Evolutionary conservation across 257 asterid species (phyloP).

Genomic region (Penstemon eatonii): DNA sequence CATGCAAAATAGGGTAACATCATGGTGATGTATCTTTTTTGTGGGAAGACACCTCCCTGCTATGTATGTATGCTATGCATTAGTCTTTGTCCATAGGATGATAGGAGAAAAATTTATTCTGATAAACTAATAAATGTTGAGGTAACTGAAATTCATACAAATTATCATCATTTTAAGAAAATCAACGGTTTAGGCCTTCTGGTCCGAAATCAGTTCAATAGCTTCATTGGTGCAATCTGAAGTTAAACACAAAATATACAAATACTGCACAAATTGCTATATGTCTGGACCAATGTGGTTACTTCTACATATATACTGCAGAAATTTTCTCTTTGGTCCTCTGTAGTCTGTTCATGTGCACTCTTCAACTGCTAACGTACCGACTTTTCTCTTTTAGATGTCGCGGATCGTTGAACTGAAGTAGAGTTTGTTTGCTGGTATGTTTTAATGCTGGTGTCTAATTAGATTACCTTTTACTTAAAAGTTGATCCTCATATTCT

Average conservation of each 20-base stretch:
- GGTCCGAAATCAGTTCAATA: not conserved
- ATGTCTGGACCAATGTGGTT: constrained; percentile 6
- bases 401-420: constrained; percentile 95
- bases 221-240: constrained; percentile 17
- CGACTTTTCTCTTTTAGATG: constrained; percentile 57
- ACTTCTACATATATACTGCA: constrained; percentile 8
- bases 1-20: not conserved
- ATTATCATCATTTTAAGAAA: not conserved
- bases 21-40: not conserved
- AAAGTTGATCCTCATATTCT: constrained; percentile 18
- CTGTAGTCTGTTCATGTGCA: constrained; percentile 17
- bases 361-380: constrained; percentile 23
- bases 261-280: constrained; percentile 1
- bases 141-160: not conserved
- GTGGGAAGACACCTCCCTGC: constrained; percentile 9
- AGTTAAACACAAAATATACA: not conserved
- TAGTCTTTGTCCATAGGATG: not conserved
- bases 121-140: not conserved
- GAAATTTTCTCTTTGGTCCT: constrained; percentile 19
- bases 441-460: constrained; percentile 18
- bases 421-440: constrained; percentile 42
- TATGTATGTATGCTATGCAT: not conserved
- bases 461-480: not conserved
- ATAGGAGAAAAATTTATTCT: not conserved
- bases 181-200: constrained; percentile 16